Evolutionary conservation across 768 basidiomycete species (phyloP).

Genomic region (Pholiota molesta): DNA sequence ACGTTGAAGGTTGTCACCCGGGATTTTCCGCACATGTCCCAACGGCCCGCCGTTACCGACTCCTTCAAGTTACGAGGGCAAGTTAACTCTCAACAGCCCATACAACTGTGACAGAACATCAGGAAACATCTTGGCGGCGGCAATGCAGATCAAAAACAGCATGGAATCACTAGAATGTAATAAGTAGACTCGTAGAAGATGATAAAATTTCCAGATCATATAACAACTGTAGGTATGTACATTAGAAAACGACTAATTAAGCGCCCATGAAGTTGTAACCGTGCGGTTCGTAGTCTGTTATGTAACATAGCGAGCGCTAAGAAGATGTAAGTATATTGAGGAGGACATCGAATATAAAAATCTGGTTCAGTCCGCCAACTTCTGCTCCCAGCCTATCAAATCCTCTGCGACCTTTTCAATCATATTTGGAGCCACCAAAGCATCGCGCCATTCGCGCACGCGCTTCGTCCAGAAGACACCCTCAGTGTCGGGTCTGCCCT

Average conservation of each 20-base stretch:
- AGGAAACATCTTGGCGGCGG: too few species aligned
- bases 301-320: too few species aligned
- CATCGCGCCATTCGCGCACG: constrained; percentile 37
- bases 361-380: not conserved
- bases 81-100: not conserved
- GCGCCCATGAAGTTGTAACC: not conserved
- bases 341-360: not conserved
- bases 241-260: not conserved
- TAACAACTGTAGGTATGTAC: not conserved
- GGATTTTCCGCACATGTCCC: constrained; percentile 17
- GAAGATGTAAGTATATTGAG: too few species aligned
- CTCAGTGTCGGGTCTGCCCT: constrained; percentile 14
- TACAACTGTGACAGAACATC: too few species aligned
- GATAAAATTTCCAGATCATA: not conserved
- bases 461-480: constrained; percentile 40
- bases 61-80: too few species aligned
- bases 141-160: too few species aligned
- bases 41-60: constrained; percentile 1
- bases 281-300: not conserved
- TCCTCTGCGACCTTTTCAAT: constrained; percentile 41
- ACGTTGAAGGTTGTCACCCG: constrained; percentile 25
- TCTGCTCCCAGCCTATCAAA: constrained; percentile 29
- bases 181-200: too few species aligned
- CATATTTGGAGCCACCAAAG: constrained; percentile 34
- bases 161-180: too few species aligned